Conservation (phyloP, 805 yeast species). For the Lachancea quebecensis region DNA sequence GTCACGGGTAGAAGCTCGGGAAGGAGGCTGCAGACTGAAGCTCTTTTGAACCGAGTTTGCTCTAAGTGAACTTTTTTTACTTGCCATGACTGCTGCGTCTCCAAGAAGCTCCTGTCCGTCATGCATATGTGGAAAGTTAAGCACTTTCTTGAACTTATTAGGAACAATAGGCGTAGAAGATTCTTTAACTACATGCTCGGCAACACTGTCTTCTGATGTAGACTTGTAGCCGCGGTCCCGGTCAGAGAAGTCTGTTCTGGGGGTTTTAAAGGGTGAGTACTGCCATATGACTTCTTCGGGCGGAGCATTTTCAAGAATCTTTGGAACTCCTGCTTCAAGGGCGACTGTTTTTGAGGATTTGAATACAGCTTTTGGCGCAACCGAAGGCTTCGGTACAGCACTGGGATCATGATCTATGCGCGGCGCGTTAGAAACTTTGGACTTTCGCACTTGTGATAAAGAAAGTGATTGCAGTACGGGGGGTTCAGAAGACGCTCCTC, state of each 20-base stretch:
- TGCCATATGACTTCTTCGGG: slow-evolving; percentile 31
- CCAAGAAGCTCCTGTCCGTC: neutral
- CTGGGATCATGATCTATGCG: slow-evolving; percentile 1
- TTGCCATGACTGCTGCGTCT: neutral
- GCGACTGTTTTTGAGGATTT: neutral
- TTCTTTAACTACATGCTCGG: slow-evolving; percentile 8
- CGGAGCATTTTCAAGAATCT: slow-evolving; percentile 8
- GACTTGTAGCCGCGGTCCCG: slow-evolving; percentile 1
- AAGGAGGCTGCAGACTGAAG: neutral
- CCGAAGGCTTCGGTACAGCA: slow-evolving; percentile 1
- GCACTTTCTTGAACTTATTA: slow-evolving; percentile 19
- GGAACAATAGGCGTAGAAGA: slow-evolving; percentile 30
- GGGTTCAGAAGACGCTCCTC: slow-evolving; percentile 7
- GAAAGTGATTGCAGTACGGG: slow-evolving; percentile 24
- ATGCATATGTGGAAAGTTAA: slow-evolving; percentile 22
- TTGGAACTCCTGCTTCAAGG: neutral
- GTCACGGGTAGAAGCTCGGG: slow-evolving; percentile 16
- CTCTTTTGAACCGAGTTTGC: slow-evolving; percentile 1
- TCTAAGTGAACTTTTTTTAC: slow-evolving; percentile 1
- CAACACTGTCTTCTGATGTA: slow-evolving; percentile 3
- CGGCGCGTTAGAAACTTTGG: slow-evolving; percentile 6
- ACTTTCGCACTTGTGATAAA: slow-evolving; percentile 27
- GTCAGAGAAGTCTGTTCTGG: slow-evolving; percentile 8
- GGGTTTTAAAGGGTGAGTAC: slow-evolving; percentile 21
- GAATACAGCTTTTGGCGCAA: slow-evolving; percentile 1